Evolutionary conservation across 352 stramenopile genomes (phyloP).

Genomic region (Phytopythium kandeliae): DNA sequence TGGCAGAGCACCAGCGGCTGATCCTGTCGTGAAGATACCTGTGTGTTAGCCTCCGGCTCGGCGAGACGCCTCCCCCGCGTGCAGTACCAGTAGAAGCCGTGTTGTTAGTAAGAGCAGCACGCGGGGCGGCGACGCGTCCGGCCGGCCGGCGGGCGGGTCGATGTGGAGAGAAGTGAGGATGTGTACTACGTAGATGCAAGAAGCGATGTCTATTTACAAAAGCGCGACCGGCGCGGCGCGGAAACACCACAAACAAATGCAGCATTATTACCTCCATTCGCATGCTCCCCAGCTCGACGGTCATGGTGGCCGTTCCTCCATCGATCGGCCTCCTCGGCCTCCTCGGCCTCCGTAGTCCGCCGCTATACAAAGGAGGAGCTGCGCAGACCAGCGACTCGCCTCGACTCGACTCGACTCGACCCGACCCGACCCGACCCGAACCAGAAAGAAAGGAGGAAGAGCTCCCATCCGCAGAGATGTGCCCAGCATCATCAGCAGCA

Average conservation of each 20-base stretch:
- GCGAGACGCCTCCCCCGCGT: background rate
- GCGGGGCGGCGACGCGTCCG: background rate
- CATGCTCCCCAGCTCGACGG: no score
- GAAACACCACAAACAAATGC: background rate
- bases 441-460: no score
- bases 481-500: no score
- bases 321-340: no score
- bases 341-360: no score
- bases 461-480: no score
- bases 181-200: conserved; percentile 5
- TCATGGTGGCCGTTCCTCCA: no score
- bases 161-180: background rate
- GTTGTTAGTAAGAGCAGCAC: conserved; percentile 4
- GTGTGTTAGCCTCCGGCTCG: background rate
- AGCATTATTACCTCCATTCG: no score
- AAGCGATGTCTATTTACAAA: background rate
- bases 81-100: conserved; percentile 8
- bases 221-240: background rate
- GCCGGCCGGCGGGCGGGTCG: background rate
- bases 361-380: no score
- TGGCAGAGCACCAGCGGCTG: conserved; percentile 82
- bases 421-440: no score
- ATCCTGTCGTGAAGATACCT: conserved; percentile 39
- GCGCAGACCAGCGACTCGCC: no score
- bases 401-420: no score